Evolutionary conservation across 2,329 filamentous ascomycete genomes (phyloP).

Genomic region (Nemania sp.): DNA sequence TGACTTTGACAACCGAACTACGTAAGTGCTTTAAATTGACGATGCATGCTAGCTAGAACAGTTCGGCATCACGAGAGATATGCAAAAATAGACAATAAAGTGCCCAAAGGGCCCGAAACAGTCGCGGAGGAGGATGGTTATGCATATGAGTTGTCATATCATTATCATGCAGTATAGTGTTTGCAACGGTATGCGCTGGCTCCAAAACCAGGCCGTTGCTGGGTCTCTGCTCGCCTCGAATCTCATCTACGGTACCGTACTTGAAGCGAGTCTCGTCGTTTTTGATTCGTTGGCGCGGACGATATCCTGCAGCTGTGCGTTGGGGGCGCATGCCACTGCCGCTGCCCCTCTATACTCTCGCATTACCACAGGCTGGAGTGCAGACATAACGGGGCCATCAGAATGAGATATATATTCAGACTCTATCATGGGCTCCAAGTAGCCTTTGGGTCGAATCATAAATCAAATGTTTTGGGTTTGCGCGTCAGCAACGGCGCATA

Average conservation of each 20-base stretch:
- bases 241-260: background rate
- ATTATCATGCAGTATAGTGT: background rate
- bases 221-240: background rate
- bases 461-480: background rate
- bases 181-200: conserved; percentile 11
- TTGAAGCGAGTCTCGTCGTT: conserved; percentile 2
- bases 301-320: conserved; percentile 1
- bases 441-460: background rate
- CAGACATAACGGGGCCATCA: too few species aligned
- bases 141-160: conserved; percentile 3
- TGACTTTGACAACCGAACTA: background rate
- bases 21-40: background rate
- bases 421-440: background rate
- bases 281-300: background rate
- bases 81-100: background rate
- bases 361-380: background rate
- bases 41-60: background rate
- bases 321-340: background rate
- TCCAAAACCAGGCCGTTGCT: conserved; percentile 6
- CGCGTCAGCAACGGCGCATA: background rate
- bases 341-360: conserved; percentile 9
- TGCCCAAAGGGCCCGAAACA: background rate
- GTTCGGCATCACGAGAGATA: too few species aligned
- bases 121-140: background rate
- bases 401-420: too few species aligned